Conservation (phyloP, 2,329 filamentous ascomycete species). For the Tolypocladium paradoxum region DNA sequence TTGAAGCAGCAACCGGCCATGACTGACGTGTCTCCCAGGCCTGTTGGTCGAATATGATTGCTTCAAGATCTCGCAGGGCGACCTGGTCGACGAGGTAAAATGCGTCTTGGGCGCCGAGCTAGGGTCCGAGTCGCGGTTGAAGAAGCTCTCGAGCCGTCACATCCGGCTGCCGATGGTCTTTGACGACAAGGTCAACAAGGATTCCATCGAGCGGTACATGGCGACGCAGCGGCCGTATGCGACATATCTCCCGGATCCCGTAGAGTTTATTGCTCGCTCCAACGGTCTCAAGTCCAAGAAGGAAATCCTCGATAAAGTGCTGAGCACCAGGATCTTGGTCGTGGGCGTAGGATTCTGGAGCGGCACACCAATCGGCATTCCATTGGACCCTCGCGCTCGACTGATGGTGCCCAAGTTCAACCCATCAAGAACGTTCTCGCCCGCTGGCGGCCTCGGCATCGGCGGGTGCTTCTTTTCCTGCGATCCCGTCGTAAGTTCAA, state of each 20-base stretch:
- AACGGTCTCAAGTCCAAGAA: slow-evolving; percentile 22
- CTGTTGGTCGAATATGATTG: slow-evolving; percentile 1
- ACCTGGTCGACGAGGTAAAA: background rate
- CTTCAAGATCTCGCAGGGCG: background rate
- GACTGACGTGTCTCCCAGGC: background rate
- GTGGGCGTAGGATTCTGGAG: slow-evolving; percentile 12
- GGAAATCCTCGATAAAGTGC: slow-evolving; percentile 19
- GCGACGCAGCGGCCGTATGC: slow-evolving; percentile 47
- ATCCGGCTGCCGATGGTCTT: slow-evolving; percentile 1
- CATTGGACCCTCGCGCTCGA: slow-evolving; percentile 7
- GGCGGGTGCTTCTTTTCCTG: slow-evolving; percentile 1
- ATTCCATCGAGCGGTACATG: slow-evolving; percentile 37
- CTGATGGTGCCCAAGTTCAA: slow-evolving; percentile 17
- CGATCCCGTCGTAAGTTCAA: background rate
- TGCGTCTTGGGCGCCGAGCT: background rate
- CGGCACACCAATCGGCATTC: slow-evolving; percentile 17
- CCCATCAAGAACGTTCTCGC: slow-evolving; percentile 2
- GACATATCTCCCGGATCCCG: slow-evolving; percentile 47
- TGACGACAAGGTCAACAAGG: background rate
- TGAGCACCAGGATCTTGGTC: slow-evolving; percentile 20
- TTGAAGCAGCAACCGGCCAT: too few species aligned
- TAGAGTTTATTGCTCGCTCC: slow-evolving; percentile 34
- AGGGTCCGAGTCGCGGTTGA: background rate
- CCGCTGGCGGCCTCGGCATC: background rate
- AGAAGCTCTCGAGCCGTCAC: background rate